A percentile compares a stretch with the other conserved stretches of the same genome.
Evolutionary conservation across 768 basidiomycete genomes (phyloP).

Genomic region (Kwoniella pini): DNA sequence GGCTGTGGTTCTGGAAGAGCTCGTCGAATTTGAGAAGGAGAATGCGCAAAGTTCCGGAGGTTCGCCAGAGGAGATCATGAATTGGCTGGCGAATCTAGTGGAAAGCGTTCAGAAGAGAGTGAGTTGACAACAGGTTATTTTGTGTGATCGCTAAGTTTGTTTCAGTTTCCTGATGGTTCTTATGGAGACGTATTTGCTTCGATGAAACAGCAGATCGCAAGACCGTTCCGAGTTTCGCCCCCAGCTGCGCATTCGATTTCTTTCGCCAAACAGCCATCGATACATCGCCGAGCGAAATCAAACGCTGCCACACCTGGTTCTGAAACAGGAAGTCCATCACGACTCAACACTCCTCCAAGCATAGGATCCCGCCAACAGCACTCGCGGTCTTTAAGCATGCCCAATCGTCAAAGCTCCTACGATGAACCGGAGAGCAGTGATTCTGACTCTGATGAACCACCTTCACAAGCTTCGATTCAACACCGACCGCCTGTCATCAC

Average conservation of each 20-base stretch:
- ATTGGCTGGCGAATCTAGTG: conserved; percentile 28
- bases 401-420: conserved; percentile 24
- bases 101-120: conserved; percentile 44
- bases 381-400: conserved; percentile 39
- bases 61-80: conserved; percentile 21
- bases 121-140: conserved; percentile 6
- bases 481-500: conserved; percentile 3
- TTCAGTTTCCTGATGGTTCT: conserved; percentile 48
- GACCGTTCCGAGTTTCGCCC: conserved; percentile 6
- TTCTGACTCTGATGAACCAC: conserved; percentile 16
- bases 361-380: conserved; percentile 21
- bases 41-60: conserved; percentile 25
- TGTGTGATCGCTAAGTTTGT: background rate
- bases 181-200: conserved; percentile 34
- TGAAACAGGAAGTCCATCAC: conserved; percentile 8
- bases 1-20: conserved; percentile 39
- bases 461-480: conserved; percentile 8
- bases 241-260: conserved; percentile 3
- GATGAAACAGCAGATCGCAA: conserved; percentile 23
- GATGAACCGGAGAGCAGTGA: conserved; percentile 20
- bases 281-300: conserved; percentile 34
- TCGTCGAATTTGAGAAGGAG: conserved; percentile 48
- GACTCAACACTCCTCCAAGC: conserved; percentile 11
- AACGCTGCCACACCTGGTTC: conserved; percentile 11
- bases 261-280: conserved; percentile 24